Evolutionary conservation across 768 basidiomycete species (phyloP), one percentile per base, ranked within the genome.

Genomic region (Mycena chlorophos): DNA sequence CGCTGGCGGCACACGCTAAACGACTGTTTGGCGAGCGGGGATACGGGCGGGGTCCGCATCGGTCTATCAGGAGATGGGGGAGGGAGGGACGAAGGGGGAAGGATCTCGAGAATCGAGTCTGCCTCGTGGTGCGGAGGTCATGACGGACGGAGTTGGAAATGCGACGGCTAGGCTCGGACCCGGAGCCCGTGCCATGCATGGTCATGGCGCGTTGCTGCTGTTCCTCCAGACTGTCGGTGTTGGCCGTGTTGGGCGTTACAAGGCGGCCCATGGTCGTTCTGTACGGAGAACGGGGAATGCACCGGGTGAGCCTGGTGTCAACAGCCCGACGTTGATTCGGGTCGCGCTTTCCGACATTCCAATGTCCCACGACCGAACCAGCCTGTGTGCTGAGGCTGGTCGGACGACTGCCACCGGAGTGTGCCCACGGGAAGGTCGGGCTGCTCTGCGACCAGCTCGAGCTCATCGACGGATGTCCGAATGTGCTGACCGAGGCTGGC

Each of bases 71-170:
- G 89, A 91, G 56, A 93, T 91, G 5, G 91, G 91, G 6, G 90
- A 91, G 1, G 91, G 91, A 22, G 91, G 91, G 8, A 94, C 90
- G 67, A 94, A 92, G 30, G 89, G 89, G 78, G 93, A 94, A 16
- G 84, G 86, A n/a, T n/a, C 69, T 91, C 91, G 25, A 93, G 78
- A 61, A 93, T 90, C 3, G 90, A 92, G 66, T 93, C 90, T 25
- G 89, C n/a, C 88, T 47, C 82, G 81, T 10, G 88, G 87, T 14
- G 87, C 74, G 13, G 82, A 82, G 28, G 86, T 87, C 54, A 86
- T 69, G 46, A 83, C 81, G 27, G 88, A 91, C n/a, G 5, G 84
- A 82, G 54, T 79, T 81, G 4, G 89, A 87, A 58, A 82, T 77
- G 51, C 84, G 75, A 58, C 79, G 77, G 55, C 69, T 71, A 61